Evolutionary conservation across 2,329 filamentous ascomycete genomes (phyloP), one percentile per base, ranked within the genome.

Genomic region (Ophioceras dolichostomum): DNA sequence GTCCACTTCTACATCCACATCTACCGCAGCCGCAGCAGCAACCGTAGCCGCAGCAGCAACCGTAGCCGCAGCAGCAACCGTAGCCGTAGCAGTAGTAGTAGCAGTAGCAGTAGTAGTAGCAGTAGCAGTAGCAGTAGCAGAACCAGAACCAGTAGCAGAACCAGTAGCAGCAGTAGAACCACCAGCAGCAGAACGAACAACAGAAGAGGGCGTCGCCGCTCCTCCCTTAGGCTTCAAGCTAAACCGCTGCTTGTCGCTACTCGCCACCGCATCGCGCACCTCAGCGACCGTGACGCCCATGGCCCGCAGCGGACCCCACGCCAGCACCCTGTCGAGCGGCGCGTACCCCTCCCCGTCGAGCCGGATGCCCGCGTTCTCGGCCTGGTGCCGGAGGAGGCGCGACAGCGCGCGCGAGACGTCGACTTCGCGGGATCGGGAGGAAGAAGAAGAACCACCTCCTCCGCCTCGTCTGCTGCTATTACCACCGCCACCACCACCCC

Each of bases 231-330:
- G 72, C 37, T 86, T 79, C 51, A 96, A 67, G 2, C 78, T 74
- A 64, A 93, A 98, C 28, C 91, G 83, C 58, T 95, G 83, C 63
- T 98, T 98, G 51, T 89, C 83, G 53, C 86, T 93, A 34, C 72
- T 71, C 12, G 65, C 58, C 10, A 95, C 87, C 13, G 80, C 70
- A 9, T 67, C 56, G 38, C 73, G 65, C 44, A 98, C 68, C 46
- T 95, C 89, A 3, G 67, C 61, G 40, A 94, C 72, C 0, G 80
- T 83, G n/a, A 82, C 73, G 43, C 83, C 68, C 9, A 94, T 67
- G 4, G 73, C 75, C 44, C 73, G 74, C 38, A 95, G 48, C 8
- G 70, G 68, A 1, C 60, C 63, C 64, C 68, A 76, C 42, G 60
- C 56, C 31, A 77, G 73, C 52, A 79, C 76, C 40, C 60, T 56